phyloP scores from a whole-genome alignment of 2,329 filamentous ascomycete genomes.

The Botrytis fabae region DNA sequence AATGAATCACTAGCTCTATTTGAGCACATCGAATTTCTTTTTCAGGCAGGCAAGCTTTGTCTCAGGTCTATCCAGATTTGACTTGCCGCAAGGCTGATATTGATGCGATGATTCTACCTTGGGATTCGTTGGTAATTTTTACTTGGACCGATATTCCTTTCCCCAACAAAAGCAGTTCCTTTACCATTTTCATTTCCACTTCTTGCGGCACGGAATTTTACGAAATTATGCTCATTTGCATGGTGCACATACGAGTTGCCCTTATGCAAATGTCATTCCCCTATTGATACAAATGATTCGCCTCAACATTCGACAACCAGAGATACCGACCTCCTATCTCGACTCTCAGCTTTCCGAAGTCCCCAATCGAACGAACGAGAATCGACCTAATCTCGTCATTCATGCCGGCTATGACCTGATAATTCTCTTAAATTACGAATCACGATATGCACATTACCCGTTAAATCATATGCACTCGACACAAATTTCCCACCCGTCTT shows the following conservation, averaged over 20 bases:
- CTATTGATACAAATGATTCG: constrained; percentile 41
- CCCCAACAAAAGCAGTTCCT: constrained; percentile 42
- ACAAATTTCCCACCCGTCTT: constrained; percentile 31
- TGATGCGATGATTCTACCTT: constrained; percentile 46
- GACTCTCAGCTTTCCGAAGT: constrained; percentile 41
- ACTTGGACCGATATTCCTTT: constrained; percentile 28
- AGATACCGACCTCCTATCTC: constrained; percentile 43
- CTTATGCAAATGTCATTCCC: constrained; percentile 35
- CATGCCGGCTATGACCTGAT: constrained; percentile 42
- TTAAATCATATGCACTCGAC: constrained; percentile 27
- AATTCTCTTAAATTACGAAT: constrained; percentile 41
- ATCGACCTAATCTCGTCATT: constrained; percentile 44
- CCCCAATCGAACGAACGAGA: constrained; percentile 42
- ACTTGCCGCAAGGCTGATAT: constrained; percentile 62
- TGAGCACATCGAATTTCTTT: constrained; percentile 45
- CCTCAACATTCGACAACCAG: constrained; percentile 41
- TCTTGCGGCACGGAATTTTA: constrained; percentile 41
- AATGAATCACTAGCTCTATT: constrained; percentile 32
- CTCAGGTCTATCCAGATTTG: constrained; percentile 56
- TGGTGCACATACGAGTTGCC: constrained; percentile 35
- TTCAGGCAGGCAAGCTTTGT: constrained; percentile 52
- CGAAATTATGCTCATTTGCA: constrained; percentile 43
- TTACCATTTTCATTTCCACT: constrained; percentile 37
- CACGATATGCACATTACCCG: constrained; percentile 33
- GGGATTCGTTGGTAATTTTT: constrained; percentile 37